A percentile compares a stretch with the other conserved stretches of the same genome.
Evolutionary conservation across 2,329 filamentous ascomycete species (phyloP).

Genomic region (Beauveria scarabaeidicola): DNA sequence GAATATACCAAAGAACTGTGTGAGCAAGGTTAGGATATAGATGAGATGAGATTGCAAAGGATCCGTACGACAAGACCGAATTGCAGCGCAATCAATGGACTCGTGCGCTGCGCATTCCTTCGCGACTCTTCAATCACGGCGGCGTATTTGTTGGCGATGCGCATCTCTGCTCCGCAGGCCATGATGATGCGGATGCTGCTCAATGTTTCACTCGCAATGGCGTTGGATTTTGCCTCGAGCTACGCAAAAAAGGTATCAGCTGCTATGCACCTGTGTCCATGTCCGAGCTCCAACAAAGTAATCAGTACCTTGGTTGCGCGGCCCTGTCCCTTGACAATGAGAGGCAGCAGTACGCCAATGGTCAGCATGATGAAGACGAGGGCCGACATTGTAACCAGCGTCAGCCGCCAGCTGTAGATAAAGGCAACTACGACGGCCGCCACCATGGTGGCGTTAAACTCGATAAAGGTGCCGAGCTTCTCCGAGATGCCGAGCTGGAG

Average conservation of each 20-base stretch:
- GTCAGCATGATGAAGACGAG: slow-evolving; percentile 47
- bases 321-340: slow-evolving; percentile 44
- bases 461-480: slow-evolving; percentile 51
- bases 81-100: slow-evolving; percentile 44
- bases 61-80: slow-evolving; percentile 38
- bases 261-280: slow-evolving; percentile 1
- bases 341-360: slow-evolving; percentile 41
- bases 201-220: slow-evolving; percentile 54
- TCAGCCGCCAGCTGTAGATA: slow-evolving; percentile 48
- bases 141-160: slow-evolving; percentile 44
- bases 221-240: slow-evolving; percentile 48
- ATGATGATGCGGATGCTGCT: slow-evolving; percentile 52
- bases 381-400: slow-evolving; percentile 49
- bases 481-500: slow-evolving; percentile 59
- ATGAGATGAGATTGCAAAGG: slow-evolving; percentile 2
- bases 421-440: slow-evolving; percentile 48
- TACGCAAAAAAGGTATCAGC: slow-evolving; percentile 9
- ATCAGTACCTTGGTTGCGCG: slow-evolving; percentile 35
- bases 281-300: not conserved
- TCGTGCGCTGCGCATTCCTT: slow-evolving; percentile 37
- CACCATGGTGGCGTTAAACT: slow-evolving; percentile 44
- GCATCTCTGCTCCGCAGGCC: slow-evolving; percentile 52
- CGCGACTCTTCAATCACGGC: slow-evolving; percentile 47
- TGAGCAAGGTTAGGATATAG: not conserved
- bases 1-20: slow-evolving; percentile 44